These are phyloP conservation scores for Xylariales sp. DNA, from an alignment of 2,329 filamentous ascomycete species.

Conservation along the genomic window DNA sequence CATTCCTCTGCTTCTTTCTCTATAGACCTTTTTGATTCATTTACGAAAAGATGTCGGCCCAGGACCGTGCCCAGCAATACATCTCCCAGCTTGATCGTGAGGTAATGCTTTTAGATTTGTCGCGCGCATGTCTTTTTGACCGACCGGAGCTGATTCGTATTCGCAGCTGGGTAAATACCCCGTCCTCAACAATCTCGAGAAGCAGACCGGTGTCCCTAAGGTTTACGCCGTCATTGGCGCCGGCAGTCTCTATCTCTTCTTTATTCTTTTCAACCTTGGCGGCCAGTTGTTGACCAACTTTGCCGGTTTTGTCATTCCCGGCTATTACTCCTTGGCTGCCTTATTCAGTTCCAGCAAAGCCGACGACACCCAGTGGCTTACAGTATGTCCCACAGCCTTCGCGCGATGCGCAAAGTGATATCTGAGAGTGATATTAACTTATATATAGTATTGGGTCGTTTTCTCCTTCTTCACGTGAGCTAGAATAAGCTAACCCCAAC, in stretches of 20 bases:
- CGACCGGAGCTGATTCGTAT: constrained; percentile 38
- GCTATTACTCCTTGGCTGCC: constrained; percentile 84
- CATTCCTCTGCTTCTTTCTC: constrained; percentile 24
- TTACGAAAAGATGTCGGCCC: constrained; percentile 72
- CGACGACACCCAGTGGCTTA: constrained; percentile 86
- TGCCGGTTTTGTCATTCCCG: constrained; percentile 83
- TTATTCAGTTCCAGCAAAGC: constrained; percentile 77
- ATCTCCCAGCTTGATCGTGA: constrained; percentile 84
- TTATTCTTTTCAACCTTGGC: constrained; percentile 92
- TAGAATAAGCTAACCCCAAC: constrained; percentile 7
- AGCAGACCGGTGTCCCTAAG: constrained; percentile 84
- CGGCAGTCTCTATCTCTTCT: constrained; percentile 85
- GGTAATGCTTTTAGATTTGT: constrained; percentile 62
- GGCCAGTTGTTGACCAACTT: constrained; percentile 89
- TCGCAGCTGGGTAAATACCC: constrained; percentile 86
- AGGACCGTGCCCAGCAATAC: constrained; percentile 81
- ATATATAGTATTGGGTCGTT: constrained; percentile 82
- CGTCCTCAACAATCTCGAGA: constrained; percentile 85
- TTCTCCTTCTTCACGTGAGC: constrained; percentile 81
- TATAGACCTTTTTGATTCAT: constrained; percentile 32
- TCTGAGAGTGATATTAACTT: constrained; percentile 46
- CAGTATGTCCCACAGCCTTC: constrained; percentile 62
- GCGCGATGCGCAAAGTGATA: constrained; percentile 24
- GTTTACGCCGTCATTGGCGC: constrained; percentile 84
- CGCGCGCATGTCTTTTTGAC: constrained; percentile 34